Evolutionary conservation across 2,329 filamentous ascomycete species (phyloP).

Genomic region (Fusarium verrucosum): DNA sequence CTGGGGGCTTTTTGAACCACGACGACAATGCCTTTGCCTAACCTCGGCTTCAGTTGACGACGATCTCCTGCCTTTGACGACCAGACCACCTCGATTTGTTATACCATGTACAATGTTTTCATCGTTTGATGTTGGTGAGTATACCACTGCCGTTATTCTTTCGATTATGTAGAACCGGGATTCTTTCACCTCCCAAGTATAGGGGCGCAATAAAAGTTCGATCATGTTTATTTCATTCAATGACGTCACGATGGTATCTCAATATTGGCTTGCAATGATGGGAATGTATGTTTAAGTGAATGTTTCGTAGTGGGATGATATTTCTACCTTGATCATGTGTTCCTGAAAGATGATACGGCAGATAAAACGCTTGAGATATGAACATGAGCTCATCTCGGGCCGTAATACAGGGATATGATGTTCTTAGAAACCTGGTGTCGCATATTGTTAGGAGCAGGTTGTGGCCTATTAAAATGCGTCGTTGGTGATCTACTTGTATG

Average conservation of each 20-base stretch:
- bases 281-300: not conserved
- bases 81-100: slow-evolving; percentile 26
- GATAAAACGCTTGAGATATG: slow-evolving; percentile 6
- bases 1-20: slow-evolving; percentile 49
- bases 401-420: not conserved
- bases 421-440: not conserved
- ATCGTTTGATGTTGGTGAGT: slow-evolving; percentile 43
- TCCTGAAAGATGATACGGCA: not conserved
- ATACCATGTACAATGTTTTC: slow-evolving; percentile 35
- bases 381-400: slow-evolving; percentile 9
- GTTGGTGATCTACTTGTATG: not conserved
- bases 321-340: slow-evolving; percentile 15
- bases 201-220: slow-evolving; percentile 46
- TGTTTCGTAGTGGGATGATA: slow-evolving; percentile 18
- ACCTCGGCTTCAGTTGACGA: slow-evolving; percentile 31
- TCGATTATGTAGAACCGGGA: slow-evolving; percentile 34
- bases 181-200: slow-evolving; percentile 34
- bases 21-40: slow-evolving; percentile 30
- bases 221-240: slow-evolving; percentile 28
- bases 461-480: slow-evolving; percentile 18
- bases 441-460: not conserved
- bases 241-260: not conserved
- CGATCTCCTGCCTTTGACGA: slow-evolving; percentile 28
- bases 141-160: slow-evolving; percentile 41
- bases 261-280: not conserved